Conservation (phyloP, 1,139 yeast genomes). For the Saccharomyces hybrid region DNA sequence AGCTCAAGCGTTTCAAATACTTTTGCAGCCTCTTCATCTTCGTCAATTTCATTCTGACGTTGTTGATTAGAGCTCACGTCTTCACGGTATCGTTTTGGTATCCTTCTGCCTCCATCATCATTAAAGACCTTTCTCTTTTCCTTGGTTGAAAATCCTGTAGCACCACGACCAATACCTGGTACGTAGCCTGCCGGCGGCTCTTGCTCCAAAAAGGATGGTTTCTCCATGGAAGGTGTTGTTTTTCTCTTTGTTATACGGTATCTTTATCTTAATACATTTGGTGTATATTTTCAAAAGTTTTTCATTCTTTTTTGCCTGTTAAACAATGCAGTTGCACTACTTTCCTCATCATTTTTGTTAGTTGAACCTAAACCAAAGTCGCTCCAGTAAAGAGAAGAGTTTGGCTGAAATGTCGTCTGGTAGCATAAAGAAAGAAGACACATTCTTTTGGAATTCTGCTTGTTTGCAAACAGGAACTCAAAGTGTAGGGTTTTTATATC, state of each 20-base stretch:
- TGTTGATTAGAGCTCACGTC: conserved; percentile 27
- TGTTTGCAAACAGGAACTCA: not conserved
- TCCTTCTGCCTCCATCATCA: conserved; percentile 4
- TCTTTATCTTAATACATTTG: not conserved
- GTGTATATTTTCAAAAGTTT: not conserved
- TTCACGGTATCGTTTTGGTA: conserved; percentile 15
- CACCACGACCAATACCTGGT: conserved; percentile 93
- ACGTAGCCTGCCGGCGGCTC: conserved; percentile 86
- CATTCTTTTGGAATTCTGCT: too few relatives aligned
- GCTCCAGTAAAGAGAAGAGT: not conserved
- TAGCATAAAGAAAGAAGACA: too few relatives aligned
- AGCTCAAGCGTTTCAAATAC: conserved; percentile 61
- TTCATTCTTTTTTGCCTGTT: not conserved
- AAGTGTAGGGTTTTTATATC: not conserved
- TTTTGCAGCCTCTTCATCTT: conserved; percentile 60
- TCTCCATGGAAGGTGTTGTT: conserved; percentile 11
- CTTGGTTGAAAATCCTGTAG: conserved; percentile 82
- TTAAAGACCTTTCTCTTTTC: conserved; percentile 44
- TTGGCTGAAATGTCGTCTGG: too few relatives aligned
- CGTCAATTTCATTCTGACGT: conserved; percentile 33
- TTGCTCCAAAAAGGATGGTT: conserved; percentile 59
- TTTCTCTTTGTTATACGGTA: not conserved
- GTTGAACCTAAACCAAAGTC: not conserved
- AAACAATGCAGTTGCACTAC: not conserved
- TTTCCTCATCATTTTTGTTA: not conserved